phyloP scores from a whole-genome alignment of 228 moss, liverwort and hornwort species.

The Sphagnum fallax region DNA sequence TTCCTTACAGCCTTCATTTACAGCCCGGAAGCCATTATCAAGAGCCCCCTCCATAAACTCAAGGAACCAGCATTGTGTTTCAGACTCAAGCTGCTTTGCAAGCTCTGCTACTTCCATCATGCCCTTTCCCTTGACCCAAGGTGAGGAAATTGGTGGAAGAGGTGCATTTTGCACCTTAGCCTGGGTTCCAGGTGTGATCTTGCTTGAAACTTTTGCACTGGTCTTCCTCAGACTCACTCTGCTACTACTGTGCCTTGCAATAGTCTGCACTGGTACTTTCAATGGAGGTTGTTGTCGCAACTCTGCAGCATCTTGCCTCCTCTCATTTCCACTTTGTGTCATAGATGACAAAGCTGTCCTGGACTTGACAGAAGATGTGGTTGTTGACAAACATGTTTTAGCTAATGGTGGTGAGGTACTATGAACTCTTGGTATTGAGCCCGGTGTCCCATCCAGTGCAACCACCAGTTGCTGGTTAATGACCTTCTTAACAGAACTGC shows the following conservation, averaged over 20 bases:
- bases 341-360: slow-evolving; percentile 33
- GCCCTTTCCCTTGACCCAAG: slow-evolving; percentile 51
- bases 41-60: slow-evolving; percentile 53
- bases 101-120: slow-evolving; percentile 34
- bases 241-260: slow-evolving; percentile 20
- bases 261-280: slow-evolving; percentile 26
- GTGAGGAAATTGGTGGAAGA: slow-evolving; percentile 8
- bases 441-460: slow-evolving; percentile 28
- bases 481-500: slow-evolving; percentile 5
- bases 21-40: slow-evolving; percentile 36
- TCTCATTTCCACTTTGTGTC: slow-evolving; percentile 17
- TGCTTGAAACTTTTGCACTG: slow-evolving; percentile 29
- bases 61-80: slow-evolving; percentile 53
- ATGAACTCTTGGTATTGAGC: slow-evolving; percentile 27
- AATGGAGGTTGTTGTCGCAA: slow-evolving; percentile 44
- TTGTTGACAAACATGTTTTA: slow-evolving; percentile 11
- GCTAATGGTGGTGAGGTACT: slow-evolving; percentile 28
- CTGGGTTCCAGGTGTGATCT: slow-evolving; percentile 30
- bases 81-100: slow-evolving; percentile 43
- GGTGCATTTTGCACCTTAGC: slow-evolving; percentile 2
- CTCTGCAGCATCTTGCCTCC: slow-evolving; percentile 25
- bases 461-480: slow-evolving; percentile 25
- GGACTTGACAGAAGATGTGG: slow-evolving; percentile 29
- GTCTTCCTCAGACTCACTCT: slow-evolving; percentile 28
- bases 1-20: background rate